Evolutionary conservation across 2,329 filamentous ascomycete species (phyloP), one percentile per base, ranked within the genome.

Genomic region (Neopestalotiopsis sp.): DNA sequence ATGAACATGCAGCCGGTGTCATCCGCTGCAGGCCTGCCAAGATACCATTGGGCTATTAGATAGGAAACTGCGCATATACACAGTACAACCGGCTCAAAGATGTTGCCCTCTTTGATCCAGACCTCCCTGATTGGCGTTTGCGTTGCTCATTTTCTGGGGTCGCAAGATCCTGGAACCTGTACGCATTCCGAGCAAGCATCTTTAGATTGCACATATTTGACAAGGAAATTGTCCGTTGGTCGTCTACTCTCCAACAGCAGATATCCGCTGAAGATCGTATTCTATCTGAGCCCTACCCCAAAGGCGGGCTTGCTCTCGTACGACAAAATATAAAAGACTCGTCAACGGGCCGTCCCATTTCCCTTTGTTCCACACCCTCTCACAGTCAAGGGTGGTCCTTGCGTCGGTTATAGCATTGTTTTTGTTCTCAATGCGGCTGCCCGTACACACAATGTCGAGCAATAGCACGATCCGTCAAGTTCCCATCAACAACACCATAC

Each of bases 401-500:
- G 61, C 69, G 65, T 38, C 67, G 73, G 68, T 70, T 57, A 66
- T 74, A 68, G 71, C 65, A 70, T 67, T 59, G 66, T 69, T 66
- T 61, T 67, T 59, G 65, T 69, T 65, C 71, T 56, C 70, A 68
- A 76, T 78, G 73, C 75, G 74, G 73, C 69, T 71, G 71, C 71
- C 76, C 76, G 76, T 70, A 71, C 68, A 71, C 68, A 74, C 70
- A 70, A 79, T 78, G 77, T 71, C 76, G 71, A 75, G 73, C 61
- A 73, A 76, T 45, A 65, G 74, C 32, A 69, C 74, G 64, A 71
- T 73, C 69, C 74, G 73, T 66, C 71, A 78, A 72, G 73, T 72
- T 13, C 77, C 76, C 20, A 78, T 79, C 65, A 79, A 78, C 66
- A 76, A 76, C 30, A 77, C 76, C 34, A 74, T 78, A 68, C 73